Percentiles rank a stretch among this genome's conserved stretches.
Evolutionary conservation across 345 rosid species (phyloP).

Genomic region (Xanthoceras sorbifolium): DNA sequence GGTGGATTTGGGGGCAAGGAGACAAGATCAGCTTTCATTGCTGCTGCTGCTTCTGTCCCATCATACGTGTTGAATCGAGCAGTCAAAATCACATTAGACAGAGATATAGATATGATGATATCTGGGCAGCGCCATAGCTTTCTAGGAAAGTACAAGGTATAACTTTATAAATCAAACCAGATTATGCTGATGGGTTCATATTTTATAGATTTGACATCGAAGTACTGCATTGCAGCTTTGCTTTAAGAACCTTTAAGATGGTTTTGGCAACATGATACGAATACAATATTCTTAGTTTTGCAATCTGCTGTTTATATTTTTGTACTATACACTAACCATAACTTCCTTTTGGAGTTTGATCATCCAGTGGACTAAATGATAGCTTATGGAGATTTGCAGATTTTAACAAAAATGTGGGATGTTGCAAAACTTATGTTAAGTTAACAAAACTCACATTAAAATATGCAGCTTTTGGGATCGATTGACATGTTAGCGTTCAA

Average conservation of each 20-base stretch:
- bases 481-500: background rate
- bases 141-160: slow-evolving; percentile 91
- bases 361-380: background rate
- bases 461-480: background rate
- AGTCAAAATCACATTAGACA: slow-evolving; percentile 81
- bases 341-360: background rate
- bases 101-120: slow-evolving; percentile 92
- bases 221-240: background rate
- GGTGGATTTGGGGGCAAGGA: slow-evolving; percentile 99
- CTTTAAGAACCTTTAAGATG: background rate
- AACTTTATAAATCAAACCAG: background rate
- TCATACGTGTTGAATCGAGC: slow-evolving; percentile 78
- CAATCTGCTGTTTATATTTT: background rate
- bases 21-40: slow-evolving; percentile 79
- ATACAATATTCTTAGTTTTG: background rate
- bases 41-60: slow-evolving; percentile 88
- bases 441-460: background rate
- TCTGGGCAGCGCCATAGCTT: slow-evolving; percentile 97
- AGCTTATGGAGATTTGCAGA: background rate
- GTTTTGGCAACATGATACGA: background rate
- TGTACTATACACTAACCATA: background rate
- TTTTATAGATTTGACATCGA: background rate
- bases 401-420: background rate
- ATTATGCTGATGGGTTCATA: background rate
- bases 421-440: background rate